Percentiles rank a stretch among this genome's conserved stretches.
phyloP scores from a whole-genome alignment of 1,284 basidiomycete genomes.

The Moniliella sp. region DNA sequence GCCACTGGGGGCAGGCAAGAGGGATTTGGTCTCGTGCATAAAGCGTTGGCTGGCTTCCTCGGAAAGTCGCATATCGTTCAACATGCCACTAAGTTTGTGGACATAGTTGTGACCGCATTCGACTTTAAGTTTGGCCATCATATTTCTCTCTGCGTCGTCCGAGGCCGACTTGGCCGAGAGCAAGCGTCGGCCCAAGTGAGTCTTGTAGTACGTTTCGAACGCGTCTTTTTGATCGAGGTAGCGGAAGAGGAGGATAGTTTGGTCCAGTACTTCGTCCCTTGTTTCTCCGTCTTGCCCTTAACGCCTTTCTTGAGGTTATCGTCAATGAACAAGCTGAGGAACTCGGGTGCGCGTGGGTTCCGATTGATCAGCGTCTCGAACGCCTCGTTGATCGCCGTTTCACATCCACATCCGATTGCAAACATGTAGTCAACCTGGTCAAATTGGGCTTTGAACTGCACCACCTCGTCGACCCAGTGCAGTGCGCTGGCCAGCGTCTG shows the following conservation, averaged over 20 bases:
- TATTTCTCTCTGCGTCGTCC: slow-evolving; percentile 88
- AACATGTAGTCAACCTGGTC: slow-evolving; percentile 56
- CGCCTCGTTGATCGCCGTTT: slow-evolving; percentile 73
- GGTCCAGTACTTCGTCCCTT: slow-evolving; percentile 67
- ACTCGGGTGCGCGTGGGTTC: slow-evolving; percentile 73
- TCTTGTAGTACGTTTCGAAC: slow-evolving; percentile 94
- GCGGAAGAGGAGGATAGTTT: slow-evolving; percentile 84
- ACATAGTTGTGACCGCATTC: slow-evolving; percentile 93
- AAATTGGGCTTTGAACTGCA: slow-evolving; percentile 76
- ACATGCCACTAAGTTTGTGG: slow-evolving; percentile 95
- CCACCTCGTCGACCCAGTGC: slow-evolving; percentile 80
- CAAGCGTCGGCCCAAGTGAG: slow-evolving; percentile 75
- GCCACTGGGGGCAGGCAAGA: too few relatives aligned
- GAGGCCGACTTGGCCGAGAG: slow-evolving; percentile 67
- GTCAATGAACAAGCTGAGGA: slow-evolving; percentile 87
- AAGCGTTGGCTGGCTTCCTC: slow-evolving; percentile 61
- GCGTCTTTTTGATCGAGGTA: slow-evolving; percentile 87
- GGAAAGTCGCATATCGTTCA: slow-evolving; percentile 84
- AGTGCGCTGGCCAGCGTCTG: slow-evolving; percentile 40
- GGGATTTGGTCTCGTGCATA: too few relatives aligned
- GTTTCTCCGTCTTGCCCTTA: slow-evolving; percentile 88
- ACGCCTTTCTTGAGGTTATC: slow-evolving; percentile 87
- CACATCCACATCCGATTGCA: slow-evolving; percentile 49
- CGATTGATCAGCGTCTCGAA: slow-evolving; percentile 79
- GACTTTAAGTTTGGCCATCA: slow-evolving; percentile 92